Conservation (phyloP, 805 yeast species). For the Nakazawaea siamensis region DNA sequence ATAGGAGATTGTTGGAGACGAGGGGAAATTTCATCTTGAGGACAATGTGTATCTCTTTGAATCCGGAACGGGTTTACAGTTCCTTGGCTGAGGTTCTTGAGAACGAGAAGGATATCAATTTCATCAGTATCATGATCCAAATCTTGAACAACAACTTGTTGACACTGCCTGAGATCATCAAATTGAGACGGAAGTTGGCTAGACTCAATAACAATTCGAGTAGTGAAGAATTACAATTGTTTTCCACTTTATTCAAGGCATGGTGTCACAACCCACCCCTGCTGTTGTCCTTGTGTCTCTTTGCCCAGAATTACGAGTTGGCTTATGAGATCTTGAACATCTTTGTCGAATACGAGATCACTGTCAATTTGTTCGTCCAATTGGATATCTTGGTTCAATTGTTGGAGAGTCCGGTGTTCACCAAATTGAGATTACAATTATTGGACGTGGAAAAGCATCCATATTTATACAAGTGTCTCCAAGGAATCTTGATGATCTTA, state of each 20-base stretch:
- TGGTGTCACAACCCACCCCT: conserved; percentile 94
- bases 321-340: conserved; percentile 76
- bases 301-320: conserved; percentile 82
- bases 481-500: conserved; percentile 85
- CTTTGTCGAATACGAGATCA: conserved; percentile 77
- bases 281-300: conserved; percentile 71
- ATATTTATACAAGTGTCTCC: conserved; percentile 75
- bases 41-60: conserved; percentile 72
- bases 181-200: conserved; percentile 57
- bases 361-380: conserved; percentile 73
- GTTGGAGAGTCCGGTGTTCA: conserved; percentile 87
- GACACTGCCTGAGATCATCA: conserved; percentile 73
- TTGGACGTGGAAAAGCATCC: conserved; percentile 81
- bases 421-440: conserved; percentile 79
- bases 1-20: conserved; percentile 54
- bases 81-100: conserved; percentile 72
- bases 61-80: conserved; percentile 76
- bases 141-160: conserved; percentile 79
- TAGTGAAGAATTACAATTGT: conserved; percentile 57
- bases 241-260: conserved; percentile 69
- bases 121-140: conserved; percentile 76
- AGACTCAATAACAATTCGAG: conserved; percentile 11
- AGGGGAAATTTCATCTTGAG: conserved; percentile 80
- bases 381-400: conserved; percentile 85
- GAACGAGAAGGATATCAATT: conserved; percentile 51